These are phyloP conservation scores for Tuber calosporum DNA, from an alignment of 495 filamentous ascomycete genomes.

Conservation along the genomic window DNA sequence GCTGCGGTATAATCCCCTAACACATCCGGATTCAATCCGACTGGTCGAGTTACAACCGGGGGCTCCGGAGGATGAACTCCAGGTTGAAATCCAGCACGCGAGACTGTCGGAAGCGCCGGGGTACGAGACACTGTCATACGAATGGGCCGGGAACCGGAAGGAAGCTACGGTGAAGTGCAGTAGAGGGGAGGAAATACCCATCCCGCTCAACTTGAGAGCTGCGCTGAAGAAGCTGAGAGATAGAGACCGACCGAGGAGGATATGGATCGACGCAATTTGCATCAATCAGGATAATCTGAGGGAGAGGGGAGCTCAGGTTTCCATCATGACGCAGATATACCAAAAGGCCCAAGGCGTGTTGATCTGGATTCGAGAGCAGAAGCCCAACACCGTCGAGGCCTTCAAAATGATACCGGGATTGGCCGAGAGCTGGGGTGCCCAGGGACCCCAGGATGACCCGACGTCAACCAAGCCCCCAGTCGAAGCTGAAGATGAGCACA, in stretches of 20 bases:
- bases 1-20: background rate
- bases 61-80: background rate
- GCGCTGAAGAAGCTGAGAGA: background rate
- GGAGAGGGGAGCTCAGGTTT: background rate
- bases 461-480: background rate
- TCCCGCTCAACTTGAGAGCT: background rate
- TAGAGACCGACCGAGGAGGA: background rate
- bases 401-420: background rate
- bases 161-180: background rate
- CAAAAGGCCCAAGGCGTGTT: background rate
- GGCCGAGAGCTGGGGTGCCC: background rate
- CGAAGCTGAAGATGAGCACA: background rate
- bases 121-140: background rate
- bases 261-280: conserved; percentile 1
- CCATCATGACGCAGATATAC: background rate
- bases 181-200: background rate
- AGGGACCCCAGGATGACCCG: background rate
- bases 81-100: background rate
- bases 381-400: background rate
- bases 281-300: background rate
- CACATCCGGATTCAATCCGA: background rate
- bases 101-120: background rate
- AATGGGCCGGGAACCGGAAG: background rate
- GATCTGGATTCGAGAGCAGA: background rate
- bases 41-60: background rate